Evolutionary conservation across 257 asterid species (phyloP).

Genomic region (Gentiana straminea): DNA sequence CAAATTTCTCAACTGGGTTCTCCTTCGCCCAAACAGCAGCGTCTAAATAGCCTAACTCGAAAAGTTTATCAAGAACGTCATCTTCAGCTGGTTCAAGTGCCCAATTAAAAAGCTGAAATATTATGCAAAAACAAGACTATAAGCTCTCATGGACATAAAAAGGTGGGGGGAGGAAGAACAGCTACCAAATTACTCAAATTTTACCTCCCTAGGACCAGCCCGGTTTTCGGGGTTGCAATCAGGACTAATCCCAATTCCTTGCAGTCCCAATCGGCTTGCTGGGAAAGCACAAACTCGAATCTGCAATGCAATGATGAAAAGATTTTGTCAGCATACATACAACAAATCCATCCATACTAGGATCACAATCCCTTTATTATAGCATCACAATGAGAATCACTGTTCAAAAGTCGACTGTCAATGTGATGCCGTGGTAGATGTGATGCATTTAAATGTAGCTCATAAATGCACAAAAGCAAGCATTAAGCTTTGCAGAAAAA

Average conservation of each 20-base stretch:
- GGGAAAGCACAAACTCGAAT: slow-evolving; percentile 95
- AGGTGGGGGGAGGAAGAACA: not conserved
- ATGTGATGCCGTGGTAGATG: too few species aligned
- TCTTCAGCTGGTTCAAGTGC: slow-evolving; percentile 97
- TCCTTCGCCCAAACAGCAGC: slow-evolving; percentile 77
- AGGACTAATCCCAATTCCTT: slow-evolving; percentile 88
- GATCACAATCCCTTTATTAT: too few species aligned
- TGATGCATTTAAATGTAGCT: too few species aligned
- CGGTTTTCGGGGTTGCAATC: slow-evolving; percentile 86
- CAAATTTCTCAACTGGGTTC: slow-evolving; percentile 56
- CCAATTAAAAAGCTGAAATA: slow-evolving; percentile 79
- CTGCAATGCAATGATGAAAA: slow-evolving; percentile 21
- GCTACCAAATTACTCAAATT: not conserved
- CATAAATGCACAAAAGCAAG: too few species aligned
- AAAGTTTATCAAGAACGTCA: slow-evolving; percentile 63
- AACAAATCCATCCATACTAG: too few species aligned
- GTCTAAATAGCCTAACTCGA: slow-evolving; percentile 68
- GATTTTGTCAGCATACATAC: too few species aligned
- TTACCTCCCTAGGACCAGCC: slow-evolving; percentile 77
- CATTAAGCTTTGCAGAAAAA: too few species aligned
- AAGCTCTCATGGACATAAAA: not conserved
- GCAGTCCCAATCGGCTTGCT: slow-evolving; percentile 53
- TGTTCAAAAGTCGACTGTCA: too few species aligned
- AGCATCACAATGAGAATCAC: too few species aligned
- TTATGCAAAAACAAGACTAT: not conserved